Evolutionary conservation across 2,329 filamentous ascomycete genomes (phyloP).

Genomic region (Bipolaris gigantea): DNA sequence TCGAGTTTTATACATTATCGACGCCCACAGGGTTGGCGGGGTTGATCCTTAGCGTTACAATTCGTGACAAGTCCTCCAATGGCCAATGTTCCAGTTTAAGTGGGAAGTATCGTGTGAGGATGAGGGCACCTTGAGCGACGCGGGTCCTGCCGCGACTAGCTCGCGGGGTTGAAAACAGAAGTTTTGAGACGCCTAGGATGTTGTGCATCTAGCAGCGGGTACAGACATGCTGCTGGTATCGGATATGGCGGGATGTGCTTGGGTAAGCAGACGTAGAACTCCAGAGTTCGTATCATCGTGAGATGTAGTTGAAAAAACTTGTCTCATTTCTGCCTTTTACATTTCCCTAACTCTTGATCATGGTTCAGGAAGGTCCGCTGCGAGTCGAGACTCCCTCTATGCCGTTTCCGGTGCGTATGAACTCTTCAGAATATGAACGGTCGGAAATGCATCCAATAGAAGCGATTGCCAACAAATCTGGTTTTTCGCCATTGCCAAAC

Average conservation of each 20-base stretch:
- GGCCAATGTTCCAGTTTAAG: constrained; percentile 8
- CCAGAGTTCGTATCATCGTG: constrained; percentile 3
- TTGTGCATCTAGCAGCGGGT: constrained; percentile 21
- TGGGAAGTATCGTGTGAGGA: constrained; percentile 20
- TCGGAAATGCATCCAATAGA: constrained; percentile 22
- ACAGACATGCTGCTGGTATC: constrained; percentile 28
- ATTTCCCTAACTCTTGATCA: neutral
- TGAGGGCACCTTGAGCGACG: constrained; percentile 21
- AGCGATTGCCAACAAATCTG: constrained; percentile 19
- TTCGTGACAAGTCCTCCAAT: constrained; percentile 6
- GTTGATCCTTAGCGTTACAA: constrained; percentile 3
- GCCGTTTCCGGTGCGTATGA: neutral
- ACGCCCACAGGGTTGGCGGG: neutral
- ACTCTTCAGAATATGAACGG: constrained; percentile 11
- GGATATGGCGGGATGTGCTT: constrained; percentile 17
- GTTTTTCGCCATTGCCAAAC: neutral
- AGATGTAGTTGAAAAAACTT: neutral
- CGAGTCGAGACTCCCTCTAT: neutral
- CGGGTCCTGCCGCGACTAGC: constrained; percentile 14
- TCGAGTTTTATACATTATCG: neutral
- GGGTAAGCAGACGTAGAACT: constrained; percentile 22
- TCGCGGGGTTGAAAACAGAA: constrained; percentile 10
- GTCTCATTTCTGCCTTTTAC: neutral
- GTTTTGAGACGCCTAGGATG: constrained; percentile 10
- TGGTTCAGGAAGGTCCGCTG: neutral